A percentile compares a stretch with the other conserved stretches of the same genome.
Conservation (phyloP, 768 basidiomycete genomes). For the Candolleomyces efflorescens region DNA sequence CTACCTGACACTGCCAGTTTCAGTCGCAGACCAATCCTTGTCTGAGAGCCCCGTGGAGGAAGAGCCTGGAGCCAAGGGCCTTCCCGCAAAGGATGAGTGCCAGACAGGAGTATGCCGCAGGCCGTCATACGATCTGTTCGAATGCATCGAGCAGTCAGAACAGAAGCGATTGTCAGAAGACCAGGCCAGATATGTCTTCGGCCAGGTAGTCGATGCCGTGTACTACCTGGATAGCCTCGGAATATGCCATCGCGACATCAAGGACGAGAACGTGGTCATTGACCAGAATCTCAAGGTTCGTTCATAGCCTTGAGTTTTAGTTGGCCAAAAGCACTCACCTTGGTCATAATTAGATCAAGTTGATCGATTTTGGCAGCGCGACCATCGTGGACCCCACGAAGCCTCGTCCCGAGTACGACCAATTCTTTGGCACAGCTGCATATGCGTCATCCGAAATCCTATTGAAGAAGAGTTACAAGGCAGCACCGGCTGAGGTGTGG, state of each 20-base stretch:
- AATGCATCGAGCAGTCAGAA: conserved; percentile 87
- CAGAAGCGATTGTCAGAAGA: conserved; percentile 75
- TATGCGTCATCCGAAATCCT: conserved; percentile 96
- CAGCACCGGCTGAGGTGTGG: conserved; percentile 95
- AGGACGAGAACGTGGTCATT: conserved; percentile 92
- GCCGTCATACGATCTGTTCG: conserved; percentile 89
- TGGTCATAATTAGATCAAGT: conserved; percentile 60
- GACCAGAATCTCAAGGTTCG: conserved; percentile 65
- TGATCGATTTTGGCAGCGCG: conserved; percentile 95
- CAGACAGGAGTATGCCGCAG: conserved; percentile 43
- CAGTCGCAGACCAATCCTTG: too few relatives aligned
- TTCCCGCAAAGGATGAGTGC: neutral
- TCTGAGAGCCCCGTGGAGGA: neutral
- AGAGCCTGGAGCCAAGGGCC: neutral
- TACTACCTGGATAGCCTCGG: conserved; percentile 76
- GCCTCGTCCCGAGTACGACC: conserved; percentile 63
- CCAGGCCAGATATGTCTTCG: conserved; percentile 79
- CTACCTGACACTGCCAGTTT: neutral
- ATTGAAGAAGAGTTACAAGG: conserved; percentile 82
- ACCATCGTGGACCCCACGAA: conserved; percentile 62
- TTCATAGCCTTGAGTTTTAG: neutral
- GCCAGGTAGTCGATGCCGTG: conserved; percentile 84
- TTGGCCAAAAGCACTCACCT: conserved; percentile 8
- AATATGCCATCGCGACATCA: conserved; percentile 93
- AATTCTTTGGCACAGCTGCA: conserved; percentile 92